Evolutionary conservation across 1,139 yeast genomes (phyloP).

Genomic region (Yamadazyma taylorii): DNA sequence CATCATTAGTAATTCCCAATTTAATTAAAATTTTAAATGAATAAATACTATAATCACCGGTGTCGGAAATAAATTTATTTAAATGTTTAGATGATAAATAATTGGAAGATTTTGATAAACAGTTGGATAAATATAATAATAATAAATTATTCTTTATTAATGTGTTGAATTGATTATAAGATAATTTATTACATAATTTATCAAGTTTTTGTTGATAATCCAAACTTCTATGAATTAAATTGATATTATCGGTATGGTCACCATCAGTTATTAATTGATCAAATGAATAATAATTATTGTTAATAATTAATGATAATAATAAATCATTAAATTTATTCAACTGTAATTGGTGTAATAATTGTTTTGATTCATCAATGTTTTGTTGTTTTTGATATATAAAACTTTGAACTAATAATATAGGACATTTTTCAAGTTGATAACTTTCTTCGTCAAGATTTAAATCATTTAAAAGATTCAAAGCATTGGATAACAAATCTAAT

Average conservation of each 20-base stretch:
- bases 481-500: conserved; percentile 47
- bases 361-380: conserved; percentile 39
- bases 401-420: conserved; percentile 70
- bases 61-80: conserved; percentile 17
- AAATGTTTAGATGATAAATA: conserved; percentile 24
- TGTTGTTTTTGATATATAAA: conserved; percentile 57
- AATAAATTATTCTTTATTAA: conserved; percentile 46
- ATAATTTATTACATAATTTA: conserved; percentile 38
- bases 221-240: conserved; percentile 45
- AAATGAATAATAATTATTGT: conserved; percentile 33
- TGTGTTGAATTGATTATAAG: conserved; percentile 41
- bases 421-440: conserved; percentile 50
- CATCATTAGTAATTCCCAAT: conserved; percentile 29
- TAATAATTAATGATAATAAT: conserved; percentile 31
- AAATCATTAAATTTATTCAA: conserved; percentile 27
- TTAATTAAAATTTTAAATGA: conserved; percentile 31
- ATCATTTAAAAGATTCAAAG: conserved; percentile 43
- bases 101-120: conserved; percentile 27
- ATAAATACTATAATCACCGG: conserved; percentile 35
- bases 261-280: conserved; percentile 9
- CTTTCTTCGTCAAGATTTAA: conserved; percentile 43
- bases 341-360: conserved; percentile 30
- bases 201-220: conserved; percentile 40
- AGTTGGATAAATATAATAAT: conserved; percentile 40
- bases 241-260: conserved; percentile 22